Evolutionary conservation across 208 protist genomes (phyloP).

Genomic region (Porcisia deanei): DNA sequence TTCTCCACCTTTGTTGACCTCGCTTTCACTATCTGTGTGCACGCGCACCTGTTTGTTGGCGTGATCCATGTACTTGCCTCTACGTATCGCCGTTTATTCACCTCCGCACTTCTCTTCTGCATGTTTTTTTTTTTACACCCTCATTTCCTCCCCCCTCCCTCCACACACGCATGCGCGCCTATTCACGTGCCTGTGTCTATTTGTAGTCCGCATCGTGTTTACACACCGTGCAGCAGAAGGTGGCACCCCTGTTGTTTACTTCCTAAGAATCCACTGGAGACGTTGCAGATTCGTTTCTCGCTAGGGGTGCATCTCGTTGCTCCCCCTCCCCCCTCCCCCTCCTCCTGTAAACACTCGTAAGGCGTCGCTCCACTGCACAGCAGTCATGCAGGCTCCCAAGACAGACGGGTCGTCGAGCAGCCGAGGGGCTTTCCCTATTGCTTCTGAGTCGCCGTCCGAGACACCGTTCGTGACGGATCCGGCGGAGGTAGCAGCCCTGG

Average conservation of each 20-base stretch:
- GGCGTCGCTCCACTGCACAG: neutral
- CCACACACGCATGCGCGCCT: neutral
- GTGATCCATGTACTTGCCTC: no score
- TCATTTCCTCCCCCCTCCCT: neutral
- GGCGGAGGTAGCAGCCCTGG: constrained; percentile 27
- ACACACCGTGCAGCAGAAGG: neutral
- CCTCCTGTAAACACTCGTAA: neutral
- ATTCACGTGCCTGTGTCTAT: neutral
- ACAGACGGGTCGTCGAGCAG: neutral
- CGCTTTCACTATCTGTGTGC: neutral
- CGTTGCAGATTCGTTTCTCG: neutral
- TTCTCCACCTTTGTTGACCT: neutral
- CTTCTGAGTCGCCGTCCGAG: constrained; percentile 22
- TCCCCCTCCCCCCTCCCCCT: neutral
- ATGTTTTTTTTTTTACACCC: neutral
- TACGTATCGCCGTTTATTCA: no score
- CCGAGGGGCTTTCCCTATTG: neutral
- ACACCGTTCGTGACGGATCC: constrained; percentile 66
- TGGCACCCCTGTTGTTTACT: neutral
- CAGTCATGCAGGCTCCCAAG: constrained; percentile 9
- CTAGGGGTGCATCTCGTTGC: neutral
- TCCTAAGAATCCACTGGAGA: neutral
- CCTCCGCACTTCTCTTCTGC: neutral
- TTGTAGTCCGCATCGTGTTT: neutral
- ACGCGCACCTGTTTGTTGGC: no score